Base-by-base conservation (phyloP, 2,329 filamentous ascomycete genomes). In the Alternaria viburni region DNA sequence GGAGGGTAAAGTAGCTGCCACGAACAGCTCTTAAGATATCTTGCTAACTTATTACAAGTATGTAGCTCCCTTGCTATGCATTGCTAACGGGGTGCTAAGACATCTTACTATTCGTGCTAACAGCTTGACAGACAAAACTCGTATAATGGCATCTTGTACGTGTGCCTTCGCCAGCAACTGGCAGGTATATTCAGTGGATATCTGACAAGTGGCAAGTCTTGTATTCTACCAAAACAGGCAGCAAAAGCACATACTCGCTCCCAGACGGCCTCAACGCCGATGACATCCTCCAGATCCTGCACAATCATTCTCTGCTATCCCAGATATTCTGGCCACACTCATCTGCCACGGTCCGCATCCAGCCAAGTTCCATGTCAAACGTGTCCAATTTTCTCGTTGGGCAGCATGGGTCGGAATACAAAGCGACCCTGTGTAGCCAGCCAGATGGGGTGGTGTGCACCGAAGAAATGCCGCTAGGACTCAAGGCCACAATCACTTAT, bases 291-390 rank as follows among this genome's bases (percentile, higher is more conserved):
- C 15, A 12, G 13, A 52, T 52, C n/a, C 28, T 52, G 49, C 49
- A 52, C 17, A 30, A 52, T 30, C 49, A 52, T 15, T 52, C 49
- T 17, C 9, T 52, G 25, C 26, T 52, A 17, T 52, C 49, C 1
- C 49, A 52, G 26, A 52, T 52, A 28, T 52, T 52, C 49, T 52
- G 49, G 49, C 49, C 49, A 13, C 49, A 52, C 49, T 52, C 49
- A 30, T 19, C 26, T 19, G 26, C 49, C n/a, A 13, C 49, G 6
- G 15, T 52, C 10, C 15, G 49, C 13, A 19, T 26, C n/a, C 25
- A 52, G 36, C 36, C 36, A 5, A 52, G 26, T 52, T 17, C n/a
- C 26, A 21, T n/a, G 28, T 30, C 26, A 28, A 19, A 21, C 26
- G 17, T 30, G 6, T 19, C 49, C n/a, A 36, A 36, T 19, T 30